Percentiles rank a stretch among this genome's conserved stretches.
Conservation (phyloP, 2,329 filamentous ascomycete genomes). For the Penicillium sp. region DNA sequence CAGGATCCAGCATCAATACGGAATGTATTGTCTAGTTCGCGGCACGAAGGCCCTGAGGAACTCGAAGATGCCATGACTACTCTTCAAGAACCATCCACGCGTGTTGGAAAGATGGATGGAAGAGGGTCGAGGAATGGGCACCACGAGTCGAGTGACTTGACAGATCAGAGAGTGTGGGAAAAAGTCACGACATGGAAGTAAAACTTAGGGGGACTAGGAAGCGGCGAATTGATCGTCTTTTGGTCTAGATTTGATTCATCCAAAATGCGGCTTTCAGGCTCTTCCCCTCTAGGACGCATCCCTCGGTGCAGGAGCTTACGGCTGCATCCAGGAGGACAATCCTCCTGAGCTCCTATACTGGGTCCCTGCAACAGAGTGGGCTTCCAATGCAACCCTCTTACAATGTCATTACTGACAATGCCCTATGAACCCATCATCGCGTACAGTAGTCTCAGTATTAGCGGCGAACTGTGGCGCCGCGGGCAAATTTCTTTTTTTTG, state of each 20-base stretch:
- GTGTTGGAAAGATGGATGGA: constrained; percentile 18
- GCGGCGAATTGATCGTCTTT: constrained; percentile 6
- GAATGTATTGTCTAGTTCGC: constrained; percentile 40
- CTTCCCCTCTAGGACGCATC: constrained; percentile 15
- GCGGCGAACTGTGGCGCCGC: constrained; percentile 4
- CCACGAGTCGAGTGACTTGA: constrained; percentile 13
- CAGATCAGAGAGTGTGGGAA: constrained; percentile 8
- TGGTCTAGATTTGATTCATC: constrained; percentile 27
- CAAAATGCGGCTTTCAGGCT: constrained; percentile 7
- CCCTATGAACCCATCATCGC: constrained; percentile 11
- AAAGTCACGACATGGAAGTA: constrained; percentile 8
- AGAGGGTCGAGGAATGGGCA: constrained; percentile 16
- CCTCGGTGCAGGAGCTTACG: constrained; percentile 27
- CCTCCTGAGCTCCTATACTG: constrained; percentile 22
- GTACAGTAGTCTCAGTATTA: not conserved
- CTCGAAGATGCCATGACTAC: constrained; percentile 33
- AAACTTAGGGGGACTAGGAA: constrained; percentile 11
- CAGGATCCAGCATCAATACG: constrained; percentile 38
- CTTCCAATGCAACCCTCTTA: constrained; percentile 25
- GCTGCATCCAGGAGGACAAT: constrained; percentile 24
- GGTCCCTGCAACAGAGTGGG: constrained; percentile 27
- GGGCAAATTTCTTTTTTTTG: not conserved
- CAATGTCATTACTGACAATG: constrained; percentile 17
- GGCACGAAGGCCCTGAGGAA: constrained; percentile 33
- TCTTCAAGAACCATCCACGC: constrained; percentile 25